Evolutionary conservation across 306 rosid species (phyloP).

Genomic region (Malus orientalis): DNA sequence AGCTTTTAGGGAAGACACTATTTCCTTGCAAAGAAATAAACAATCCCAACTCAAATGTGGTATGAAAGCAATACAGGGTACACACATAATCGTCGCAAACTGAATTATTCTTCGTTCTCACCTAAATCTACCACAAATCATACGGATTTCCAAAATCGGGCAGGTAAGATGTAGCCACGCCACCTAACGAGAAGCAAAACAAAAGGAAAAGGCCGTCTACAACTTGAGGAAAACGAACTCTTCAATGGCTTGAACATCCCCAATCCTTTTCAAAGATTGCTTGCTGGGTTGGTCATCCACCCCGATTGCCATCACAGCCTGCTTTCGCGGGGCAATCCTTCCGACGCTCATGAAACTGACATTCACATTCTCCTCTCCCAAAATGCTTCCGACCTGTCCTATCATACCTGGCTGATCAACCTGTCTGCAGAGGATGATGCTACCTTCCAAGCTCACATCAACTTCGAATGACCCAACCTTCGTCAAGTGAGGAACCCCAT

Average conservation of each 20-base stretch:
- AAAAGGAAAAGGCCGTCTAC: conserved; percentile 26
- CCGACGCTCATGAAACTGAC: conserved; percentile 99
- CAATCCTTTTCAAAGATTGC: conserved; percentile 71
- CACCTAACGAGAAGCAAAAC: conserved; percentile 8
- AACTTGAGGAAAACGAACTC: conserved; percentile 89
- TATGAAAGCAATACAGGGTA: background rate
- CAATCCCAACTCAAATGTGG: too few species aligned
- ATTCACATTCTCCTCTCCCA: conserved; percentile 88
- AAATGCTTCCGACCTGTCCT: conserved; percentile 74
- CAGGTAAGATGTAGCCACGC: conserved; percentile 4
- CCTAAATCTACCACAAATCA: conserved; percentile 13
- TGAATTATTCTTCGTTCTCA: conserved; percentile 29
- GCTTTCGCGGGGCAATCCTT: conserved; percentile 96
- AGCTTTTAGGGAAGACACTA: background rate
- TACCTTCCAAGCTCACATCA: conserved; percentile 93
- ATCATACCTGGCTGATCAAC: conserved; percentile 99
- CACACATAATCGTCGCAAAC: conserved; percentile 1
- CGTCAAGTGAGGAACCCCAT: conserved; percentile 82
- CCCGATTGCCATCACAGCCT: conserved; percentile 98
- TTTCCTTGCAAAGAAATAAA: too few species aligned
- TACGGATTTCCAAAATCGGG: conserved; percentile 30
- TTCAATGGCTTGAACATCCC: conserved; percentile 76
- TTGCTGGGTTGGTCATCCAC: conserved; percentile 84
- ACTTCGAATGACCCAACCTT: conserved; percentile 96
- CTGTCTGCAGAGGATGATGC: conserved; percentile 85